Base-by-base conservation (phyloP, 1,284 basidiomycete species). In the Sporisorium graminicola region DNA sequence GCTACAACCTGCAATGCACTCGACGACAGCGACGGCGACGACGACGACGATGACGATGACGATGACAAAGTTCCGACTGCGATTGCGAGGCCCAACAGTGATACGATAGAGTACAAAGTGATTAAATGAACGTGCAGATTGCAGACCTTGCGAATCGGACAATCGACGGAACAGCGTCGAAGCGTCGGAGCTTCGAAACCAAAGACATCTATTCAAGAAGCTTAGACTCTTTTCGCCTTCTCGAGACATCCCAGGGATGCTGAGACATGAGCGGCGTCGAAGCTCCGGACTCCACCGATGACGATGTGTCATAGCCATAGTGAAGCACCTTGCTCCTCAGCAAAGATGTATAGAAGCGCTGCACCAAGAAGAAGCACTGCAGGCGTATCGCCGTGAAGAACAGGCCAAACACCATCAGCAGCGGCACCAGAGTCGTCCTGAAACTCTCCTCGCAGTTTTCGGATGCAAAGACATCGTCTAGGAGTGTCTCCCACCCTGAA, bases 391-490 rank as follows among this genome's bases (percentile, higher is more conserved):
- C 78, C 2, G 75, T 62, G 44, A 75, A 79, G 27, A 71, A 47
- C 0, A 78, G 37, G 1, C 71, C 72, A 14, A 66, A 58, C n/a
- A 78, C 57, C 54, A 79, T 58, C 27, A 77, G 50, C 43, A 79
- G 24, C 4, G 78, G 78, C 1, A 79, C 68, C 5, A 79, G 22
- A 0, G 71, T 71, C 3, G 74, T 60, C 10, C 65, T n/a, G 59
- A 79, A 77, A 26, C 65, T 65, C 43, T 79, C 78, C 24, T 79
- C 78, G 71, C 78, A 79, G 40, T 77, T 75, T 31, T 79, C 78
- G 2, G 64, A 63, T 1, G 61, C 67, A 33, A 79, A 77, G 14
- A 78, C 61, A 29, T 73, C 71, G 24, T 79, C 78, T 0, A 79
- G 27, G 18, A 75, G 14, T 2, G 70, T 65, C 27, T 79, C 78